phyloP scores from a whole-genome alignment of 2,329 filamentous ascomycete genomes.

The Penicillium sp. region DNA sequence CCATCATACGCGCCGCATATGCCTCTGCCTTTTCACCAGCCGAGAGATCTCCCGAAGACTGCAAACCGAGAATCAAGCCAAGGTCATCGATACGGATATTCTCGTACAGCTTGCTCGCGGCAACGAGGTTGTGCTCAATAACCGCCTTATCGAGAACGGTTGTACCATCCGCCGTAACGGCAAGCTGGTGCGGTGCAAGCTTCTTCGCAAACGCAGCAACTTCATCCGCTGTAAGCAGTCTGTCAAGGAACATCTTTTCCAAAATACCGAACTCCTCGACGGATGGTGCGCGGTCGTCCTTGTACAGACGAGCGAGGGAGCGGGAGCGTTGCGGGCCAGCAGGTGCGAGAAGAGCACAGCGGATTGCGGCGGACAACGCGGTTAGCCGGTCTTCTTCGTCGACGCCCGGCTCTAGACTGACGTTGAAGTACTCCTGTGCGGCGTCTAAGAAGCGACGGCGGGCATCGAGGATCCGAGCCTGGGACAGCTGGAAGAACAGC shows the following conservation, averaged over 20 bases:
- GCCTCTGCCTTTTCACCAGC: constrained; percentile 75
- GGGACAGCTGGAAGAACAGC: constrained; percentile 83
- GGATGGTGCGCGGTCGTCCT: constrained; percentile 76
- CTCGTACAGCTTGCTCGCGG: constrained; percentile 71
- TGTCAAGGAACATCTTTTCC: constrained; percentile 96
- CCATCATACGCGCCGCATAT: constrained; percentile 91
- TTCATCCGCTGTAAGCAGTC: constrained; percentile 74
- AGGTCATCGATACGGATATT: constrained; percentile 75
- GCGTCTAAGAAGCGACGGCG: constrained; percentile 86
- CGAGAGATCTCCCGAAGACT: constrained; percentile 45
- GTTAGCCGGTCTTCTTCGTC: constrained; percentile 81
- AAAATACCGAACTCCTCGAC: constrained; percentile 81
- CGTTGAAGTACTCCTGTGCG: constrained; percentile 79
- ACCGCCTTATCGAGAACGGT: constrained; percentile 92
- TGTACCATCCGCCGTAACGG: constrained; percentile 80
- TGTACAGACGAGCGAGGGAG: constrained; percentile 79
- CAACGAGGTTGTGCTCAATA: constrained; percentile 91
- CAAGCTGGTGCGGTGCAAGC: constrained; percentile 82
- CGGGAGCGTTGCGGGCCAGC: constrained; percentile 81
- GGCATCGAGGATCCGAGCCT: constrained; percentile 89
- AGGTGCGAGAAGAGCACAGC: constrained; percentile 86
- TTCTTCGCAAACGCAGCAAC: constrained; percentile 79
- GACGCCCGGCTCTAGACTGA: constrained; percentile 73
- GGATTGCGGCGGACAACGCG: constrained; percentile 80
- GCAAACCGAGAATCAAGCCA: constrained; percentile 71